A percentile compares a stretch with the other conserved stretches of the same genome.
Conservation (phyloP, 2,329 filamentous ascomycete species). For the Coleophoma eucalyptorum region DNA sequence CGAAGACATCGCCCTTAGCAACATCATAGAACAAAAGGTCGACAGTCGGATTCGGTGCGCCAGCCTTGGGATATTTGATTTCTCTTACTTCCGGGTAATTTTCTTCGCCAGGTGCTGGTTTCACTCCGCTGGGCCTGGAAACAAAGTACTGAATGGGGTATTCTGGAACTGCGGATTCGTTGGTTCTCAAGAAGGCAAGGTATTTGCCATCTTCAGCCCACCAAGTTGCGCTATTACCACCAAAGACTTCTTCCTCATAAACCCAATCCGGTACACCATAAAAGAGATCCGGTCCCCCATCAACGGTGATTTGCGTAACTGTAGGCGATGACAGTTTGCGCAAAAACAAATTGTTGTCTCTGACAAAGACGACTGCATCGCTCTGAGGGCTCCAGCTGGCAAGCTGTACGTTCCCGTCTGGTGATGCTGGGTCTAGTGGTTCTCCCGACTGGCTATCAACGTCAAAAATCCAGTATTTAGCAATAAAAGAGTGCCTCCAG, state of each 20-base stretch:
- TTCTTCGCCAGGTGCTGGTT: slow-evolving; percentile 68
- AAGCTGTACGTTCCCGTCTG: slow-evolving; percentile 68
- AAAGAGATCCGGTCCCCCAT: slow-evolving; percentile 85
- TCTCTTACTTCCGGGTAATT: slow-evolving; percentile 84
- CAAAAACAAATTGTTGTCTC: slow-evolving; percentile 86
- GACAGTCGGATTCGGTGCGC: slow-evolving; percentile 88
- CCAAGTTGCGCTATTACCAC: slow-evolving; percentile 82
- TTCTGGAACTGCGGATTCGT: slow-evolving; percentile 87
- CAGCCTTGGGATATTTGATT: slow-evolving; percentile 98
- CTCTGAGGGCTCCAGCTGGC: slow-evolving; percentile 87
- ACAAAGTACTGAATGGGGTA: slow-evolving; percentile 94
- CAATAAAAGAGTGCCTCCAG: slow-evolving; percentile 88
- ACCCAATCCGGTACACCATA: slow-evolving; percentile 98
- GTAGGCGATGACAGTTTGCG: slow-evolving; percentile 51
- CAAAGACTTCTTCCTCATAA: slow-evolving; percentile 81
- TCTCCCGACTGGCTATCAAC: slow-evolving; percentile 75
- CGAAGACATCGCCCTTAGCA: slow-evolving; percentile 70
- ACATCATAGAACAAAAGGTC: slow-evolving; percentile 88
- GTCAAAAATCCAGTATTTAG: slow-evolving; percentile 87
- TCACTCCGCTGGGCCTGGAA: slow-evolving; percentile 73
- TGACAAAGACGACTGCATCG: slow-evolving; percentile 83
- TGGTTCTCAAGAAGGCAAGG: slow-evolving; percentile 87
- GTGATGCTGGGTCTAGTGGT: slow-evolving; percentile 69
- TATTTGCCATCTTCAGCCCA: slow-evolving; percentile 90
- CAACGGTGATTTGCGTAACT: slow-evolving; percentile 66